Base-by-base conservation (phyloP, 2,329 filamentous ascomycete genomes). In the Ceratocystis variospora region DNA sequence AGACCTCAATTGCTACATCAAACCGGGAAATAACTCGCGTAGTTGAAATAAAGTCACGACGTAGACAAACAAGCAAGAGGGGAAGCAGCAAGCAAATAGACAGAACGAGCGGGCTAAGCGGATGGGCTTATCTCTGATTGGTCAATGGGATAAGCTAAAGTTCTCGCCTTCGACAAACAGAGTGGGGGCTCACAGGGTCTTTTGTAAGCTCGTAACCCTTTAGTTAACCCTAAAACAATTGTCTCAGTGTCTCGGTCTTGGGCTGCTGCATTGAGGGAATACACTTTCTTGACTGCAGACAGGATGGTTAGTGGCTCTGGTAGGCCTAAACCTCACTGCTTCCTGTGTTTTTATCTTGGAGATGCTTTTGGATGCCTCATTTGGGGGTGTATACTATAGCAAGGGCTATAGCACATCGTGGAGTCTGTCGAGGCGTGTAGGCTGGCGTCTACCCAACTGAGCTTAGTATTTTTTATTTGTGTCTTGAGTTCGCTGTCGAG, bases 31-130 rank as follows among this genome's bases (percentile, higher is more conserved):
- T 59, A 37, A 37, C 28, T 37, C 28, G 37, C 37, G 55, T 59
- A n/a, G 55, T 59, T 19, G 25, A 59, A 59, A 59, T 59, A 59
- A 37, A 59, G 55, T 22, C 55, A 59, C 55, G 28, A 59, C 25
- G n/a, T 37, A 15, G 31, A 59, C 55, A 37, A 59, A 59, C 55
- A 37, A n/a, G 22, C 15, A 59, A 33, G 55, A 59, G 55, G 55
- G 55, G 55, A 59, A 59, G 31, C 55, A 37, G 37, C 55, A 31
- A 15, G 37, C 17, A 59, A 59, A 17, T n/a, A 28, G 22, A 25
- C 55, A 59, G 17, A 31, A n/a, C n/a, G n/a, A 37, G n/a, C 22
- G 53, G 7, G 17, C 28, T 15, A 25, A 15, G 4, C 25, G 1
- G 10, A 5, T 41, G 15, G 17, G 55, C 10, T n/a, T 37, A 7